Evolutionary conservation across 257 asterid genomes (phyloP), one percentile per base, ranked within the genome.

Genomic region (Echium plantagineum): DNA sequence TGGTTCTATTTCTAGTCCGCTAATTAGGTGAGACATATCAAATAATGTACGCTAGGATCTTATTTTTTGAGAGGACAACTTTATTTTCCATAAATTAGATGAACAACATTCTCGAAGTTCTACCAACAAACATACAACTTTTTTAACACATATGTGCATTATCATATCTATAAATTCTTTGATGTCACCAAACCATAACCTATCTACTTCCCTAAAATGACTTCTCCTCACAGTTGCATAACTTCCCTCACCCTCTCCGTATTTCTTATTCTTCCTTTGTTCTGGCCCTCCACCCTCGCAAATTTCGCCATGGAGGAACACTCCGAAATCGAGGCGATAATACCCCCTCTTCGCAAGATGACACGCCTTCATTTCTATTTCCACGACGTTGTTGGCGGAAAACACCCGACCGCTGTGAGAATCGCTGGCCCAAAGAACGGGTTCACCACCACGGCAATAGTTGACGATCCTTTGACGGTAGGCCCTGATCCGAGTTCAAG

Each of bases 311-410:
- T 73, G 30, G 65, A 80, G 28, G 78, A 78, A 62, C 35, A 56
- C 26, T 47, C 63, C 2, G 71, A 64, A 17, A 13, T 7, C 12
- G 46, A 35, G 46, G 46, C 59, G 0, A 59, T 51, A 31, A 6
- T 51, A 31, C 9, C 62, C 46, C 30, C 46, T 15, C 63, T 30
- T 17, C 54, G 24, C 18, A 72, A 66, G 71, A 69, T 63, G 18
- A 71, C 63, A 48, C 88, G 74, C 62, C 82, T 85, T 21, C 89
- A 80, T 66, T 84, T 83, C 63, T 81, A 69, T 75, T 84, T 75
- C 78, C 93, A 81, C 15, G 88, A 84, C 16, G 30, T 70, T n/a
- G 52, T 57, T 31, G 65, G 82, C 28, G 83, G 94, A 12, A 71
- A 72, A 42, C 42, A 77, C 53, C 78, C 82, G 2, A 71, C 81